A percentile compares a stretch with the other conserved stretches of the same genome.
These are phyloP conservation scores for Fistulifera pelliculosa DNA, from an alignment of 108 stramenopile genomes.

Conservation along the genomic window DNA sequence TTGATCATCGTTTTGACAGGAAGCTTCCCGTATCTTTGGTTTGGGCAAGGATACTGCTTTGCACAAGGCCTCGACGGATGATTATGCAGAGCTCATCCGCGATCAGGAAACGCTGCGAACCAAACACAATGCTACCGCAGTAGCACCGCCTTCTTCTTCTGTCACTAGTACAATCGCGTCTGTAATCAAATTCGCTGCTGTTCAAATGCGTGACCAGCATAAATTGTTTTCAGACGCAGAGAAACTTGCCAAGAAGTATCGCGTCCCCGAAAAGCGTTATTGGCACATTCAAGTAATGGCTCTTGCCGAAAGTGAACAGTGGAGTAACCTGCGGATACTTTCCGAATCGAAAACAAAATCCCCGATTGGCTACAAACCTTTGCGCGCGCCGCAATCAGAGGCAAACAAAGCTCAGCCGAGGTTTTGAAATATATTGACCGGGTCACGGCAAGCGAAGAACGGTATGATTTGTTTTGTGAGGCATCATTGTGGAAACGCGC, in stretches of 20 bases:
- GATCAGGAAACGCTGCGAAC: conserved; percentile 67
- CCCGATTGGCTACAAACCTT: conserved; percentile 78
- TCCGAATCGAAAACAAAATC: conserved; percentile 70
- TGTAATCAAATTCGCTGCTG: conserved; percentile 50
- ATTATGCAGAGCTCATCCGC: conserved; percentile 55
- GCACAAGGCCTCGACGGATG: conserved; percentile 71
- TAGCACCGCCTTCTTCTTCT: conserved; percentile 58
- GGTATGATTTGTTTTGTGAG: conserved; percentile 64
- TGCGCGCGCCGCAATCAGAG: conserved; percentile 68
- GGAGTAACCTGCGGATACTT: conserved; percentile 55
- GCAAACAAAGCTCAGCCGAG: conserved; percentile 38
- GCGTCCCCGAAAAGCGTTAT: conserved; percentile 73
- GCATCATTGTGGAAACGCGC: conserved; percentile 64
- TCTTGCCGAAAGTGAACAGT: conserved; percentile 62
- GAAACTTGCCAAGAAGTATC: conserved; percentile 77
- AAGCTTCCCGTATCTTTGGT: conserved; percentile 62
- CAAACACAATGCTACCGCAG: conserved; percentile 45
- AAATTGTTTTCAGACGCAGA: conserved; percentile 63
- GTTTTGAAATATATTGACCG: conserved; percentile 62
- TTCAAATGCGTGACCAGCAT: conserved; percentile 55
- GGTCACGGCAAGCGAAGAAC: conserved; percentile 56
- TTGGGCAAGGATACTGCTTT: conserved; percentile 69
- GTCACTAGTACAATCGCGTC: conserved; percentile 59
- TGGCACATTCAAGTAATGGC: conserved; percentile 81
- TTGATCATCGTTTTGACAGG: conserved; percentile 24